Evolutionary conservation across 2,329 filamentous ascomycete genomes (phyloP), one percentile per base, ranked within the genome.

Genomic region (Colletotrichum somersetense): DNA sequence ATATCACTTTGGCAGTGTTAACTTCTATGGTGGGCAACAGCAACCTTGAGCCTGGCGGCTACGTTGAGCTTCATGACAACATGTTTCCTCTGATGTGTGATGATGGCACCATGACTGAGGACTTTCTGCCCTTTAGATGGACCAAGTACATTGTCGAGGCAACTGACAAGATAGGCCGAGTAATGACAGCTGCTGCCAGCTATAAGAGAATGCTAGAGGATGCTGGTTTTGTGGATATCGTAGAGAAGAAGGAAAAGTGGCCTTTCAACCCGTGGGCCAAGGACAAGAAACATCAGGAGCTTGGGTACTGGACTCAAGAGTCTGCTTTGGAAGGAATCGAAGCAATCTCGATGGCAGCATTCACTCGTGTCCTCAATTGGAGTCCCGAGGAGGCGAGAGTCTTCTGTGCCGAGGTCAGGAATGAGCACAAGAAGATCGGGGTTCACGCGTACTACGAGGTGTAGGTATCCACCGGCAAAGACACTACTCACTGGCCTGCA

Each of bases 261-360:
- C 87, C 88, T 0, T 81, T 81, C 30, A 87, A 85, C 74, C 77
- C 81, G 8, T 90, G 88, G 87, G 83, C 87, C 0, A 84, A 83
- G 58, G 84, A 88, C 44, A 79, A 81, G 6, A 83, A 84, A 33
- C 81, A 86, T 64, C 89, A 88, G 75, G 83, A 88, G 59, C 75
- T 88, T 1, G 87, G 72, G 6, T 20, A 3, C 26, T 74, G 70
- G 73, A 77, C 75, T 14, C 66, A 76, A 16, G 76, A 78, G 55
- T 80, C 80, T 52, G 75, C 80, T 26, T 33, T 68, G 55, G 68
- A 67, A 79, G 0, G 82, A 77, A 1, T 76, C 81, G 26, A 82
- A 77, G 42, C 77, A 3, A 78, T 82, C 38, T 77, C 76, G 7
- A 74, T 82, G 63, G 78, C 77, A 1, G 75, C 81, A 0, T 81